These are phyloP conservation scores for Candida gorgasii DNA, from an alignment of 805 yeast genomes.

Conservation along the genomic window DNA sequence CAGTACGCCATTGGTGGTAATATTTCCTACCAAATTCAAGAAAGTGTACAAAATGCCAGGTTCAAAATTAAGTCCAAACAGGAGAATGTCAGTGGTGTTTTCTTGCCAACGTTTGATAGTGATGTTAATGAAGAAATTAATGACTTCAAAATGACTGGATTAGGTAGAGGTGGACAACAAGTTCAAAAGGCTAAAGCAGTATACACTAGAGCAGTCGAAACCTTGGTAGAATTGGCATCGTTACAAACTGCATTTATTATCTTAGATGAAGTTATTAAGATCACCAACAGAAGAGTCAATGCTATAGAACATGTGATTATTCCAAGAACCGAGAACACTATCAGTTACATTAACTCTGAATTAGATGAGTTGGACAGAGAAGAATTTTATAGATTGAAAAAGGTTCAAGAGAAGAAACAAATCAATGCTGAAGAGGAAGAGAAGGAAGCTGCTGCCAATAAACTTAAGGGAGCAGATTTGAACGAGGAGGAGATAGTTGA, in stretches of 20 bases:
- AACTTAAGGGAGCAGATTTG: conserved; percentile 11
- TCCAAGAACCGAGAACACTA: conserved; percentile 97
- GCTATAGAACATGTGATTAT: conserved; percentile 98
- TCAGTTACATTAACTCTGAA: conserved; percentile 87
- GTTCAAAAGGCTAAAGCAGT: conserved; percentile 92
- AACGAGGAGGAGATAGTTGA: conserved; percentile 28
- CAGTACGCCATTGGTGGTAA: conserved; percentile 97
- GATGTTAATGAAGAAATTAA: conserved; percentile 81
- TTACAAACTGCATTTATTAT: conserved; percentile 96
- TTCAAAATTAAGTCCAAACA: conserved; percentile 89
- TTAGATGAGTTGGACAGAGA: conserved; percentile 97
- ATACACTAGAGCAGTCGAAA: conserved; percentile 95
- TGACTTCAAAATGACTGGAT: conserved; percentile 94
- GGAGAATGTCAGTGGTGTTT: conserved; percentile 95
- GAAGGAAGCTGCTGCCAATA: conserved; percentile 7
- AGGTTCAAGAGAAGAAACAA: conserved; percentile 94
- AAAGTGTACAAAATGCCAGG: conserved; percentile 86
- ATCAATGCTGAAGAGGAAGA: conserved; percentile 66
- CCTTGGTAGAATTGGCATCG: conserved; percentile 92
- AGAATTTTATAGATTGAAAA: conserved; percentile 94
- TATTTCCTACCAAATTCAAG: conserved; percentile 94
- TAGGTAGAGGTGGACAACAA: conserved; percentile 98
- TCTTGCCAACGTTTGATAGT: conserved; percentile 88
- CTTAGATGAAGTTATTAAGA: conserved; percentile 95
- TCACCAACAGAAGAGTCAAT: conserved; percentile 96